phyloP scores from a whole-genome alignment of 2,329 filamentous ascomycete species.

The Apiospora pterosperma region DNA sequence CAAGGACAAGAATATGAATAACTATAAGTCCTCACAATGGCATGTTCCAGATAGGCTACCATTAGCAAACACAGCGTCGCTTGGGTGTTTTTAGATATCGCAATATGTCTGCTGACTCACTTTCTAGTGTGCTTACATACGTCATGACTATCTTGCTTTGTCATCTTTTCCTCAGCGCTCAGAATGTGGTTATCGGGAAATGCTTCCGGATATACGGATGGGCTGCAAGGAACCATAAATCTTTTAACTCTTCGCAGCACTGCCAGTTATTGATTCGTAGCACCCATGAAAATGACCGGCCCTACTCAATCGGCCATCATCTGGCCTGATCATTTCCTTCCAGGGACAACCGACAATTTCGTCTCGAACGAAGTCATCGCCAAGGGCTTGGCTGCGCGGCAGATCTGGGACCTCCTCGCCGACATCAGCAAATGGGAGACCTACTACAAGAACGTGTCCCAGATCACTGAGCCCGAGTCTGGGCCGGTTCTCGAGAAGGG shows the following conservation, averaged over 20 bases:
- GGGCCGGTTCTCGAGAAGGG: slow-evolving; percentile 19
- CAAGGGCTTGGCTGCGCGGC: slow-evolving; percentile 19
- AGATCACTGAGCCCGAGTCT: slow-evolving; percentile 22
- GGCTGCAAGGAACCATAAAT: too few relatives aligned
- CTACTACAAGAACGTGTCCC: slow-evolving; percentile 21
- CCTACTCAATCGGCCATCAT: slow-evolving; percentile 14
- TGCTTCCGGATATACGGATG: too few relatives aligned
- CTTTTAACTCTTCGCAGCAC: too few relatives aligned
- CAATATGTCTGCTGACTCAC: too few relatives aligned
- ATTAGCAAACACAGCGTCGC: too few relatives aligned
- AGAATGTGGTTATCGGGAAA: too few relatives aligned
- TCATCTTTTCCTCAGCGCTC: too few relatives aligned
- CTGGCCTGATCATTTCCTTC: slow-evolving; percentile 24
- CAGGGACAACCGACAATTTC: slow-evolving; percentile 26
- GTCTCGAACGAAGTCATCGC: slow-evolving; percentile 26
- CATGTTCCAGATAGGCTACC: too few relatives aligned
- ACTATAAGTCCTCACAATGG: too few relatives aligned
- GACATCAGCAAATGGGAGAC: slow-evolving; percentile 24
- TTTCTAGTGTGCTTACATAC: too few relatives aligned
- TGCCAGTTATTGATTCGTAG: not conserved
- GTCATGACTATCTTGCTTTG: too few relatives aligned
- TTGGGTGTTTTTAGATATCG: too few relatives aligned
- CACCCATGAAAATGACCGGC: not conserved
- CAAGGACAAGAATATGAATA: slow-evolving; percentile 6
- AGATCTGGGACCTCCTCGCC: slow-evolving; percentile 23